phyloP scores from a whole-genome alignment of 2,329 filamentous ascomycete species.

The Nectriaceae sp. region DNA sequence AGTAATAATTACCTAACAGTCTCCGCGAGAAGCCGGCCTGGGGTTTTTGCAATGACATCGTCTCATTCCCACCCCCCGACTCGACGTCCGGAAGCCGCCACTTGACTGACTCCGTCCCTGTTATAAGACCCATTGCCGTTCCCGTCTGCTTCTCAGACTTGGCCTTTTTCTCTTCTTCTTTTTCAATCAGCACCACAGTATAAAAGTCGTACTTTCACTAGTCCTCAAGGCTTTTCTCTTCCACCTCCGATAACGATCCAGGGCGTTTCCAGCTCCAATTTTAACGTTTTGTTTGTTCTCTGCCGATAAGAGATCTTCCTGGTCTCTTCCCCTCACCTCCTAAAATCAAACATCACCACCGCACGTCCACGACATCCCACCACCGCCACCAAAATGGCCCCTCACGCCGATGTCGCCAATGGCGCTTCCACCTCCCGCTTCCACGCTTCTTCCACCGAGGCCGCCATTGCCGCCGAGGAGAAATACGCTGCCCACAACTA shows the following conservation, averaged over 20 bases:
- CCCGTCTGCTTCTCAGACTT: background rate
- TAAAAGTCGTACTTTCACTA: background rate
- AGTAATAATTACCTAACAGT: slow-evolving; percentile 32
- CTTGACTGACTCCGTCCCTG: background rate
- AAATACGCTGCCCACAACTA: slow-evolving; percentile 97
- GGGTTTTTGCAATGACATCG: background rate
- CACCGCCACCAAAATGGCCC: slow-evolving; percentile 50
- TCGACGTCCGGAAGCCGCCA: background rate
- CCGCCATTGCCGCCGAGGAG: slow-evolving; percentile 79
- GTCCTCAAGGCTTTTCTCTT: background rate
- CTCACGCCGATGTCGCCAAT: slow-evolving; percentile 53
- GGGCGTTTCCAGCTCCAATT: background rate
- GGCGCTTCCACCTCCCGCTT: slow-evolving; percentile 44
- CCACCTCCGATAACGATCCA: background rate
- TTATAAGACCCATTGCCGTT: background rate
- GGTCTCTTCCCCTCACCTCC: slow-evolving; percentile 7
- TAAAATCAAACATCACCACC: background rate
- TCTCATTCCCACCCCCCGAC: slow-evolving; percentile 8
- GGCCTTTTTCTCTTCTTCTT: background rate
- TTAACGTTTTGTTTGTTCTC: background rate
- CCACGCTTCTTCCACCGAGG: slow-evolving; percentile 77
- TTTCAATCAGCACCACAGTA: background rate
- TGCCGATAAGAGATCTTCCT: slow-evolving; percentile 1
- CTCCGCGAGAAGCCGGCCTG: slow-evolving; percentile 12
- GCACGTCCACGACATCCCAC: background rate